Percentiles rank a stretch among this genome's conserved stretches.
Conservation (phyloP, 2,329 filamentous ascomycete genomes). For the Didymella lethalis region DNA sequence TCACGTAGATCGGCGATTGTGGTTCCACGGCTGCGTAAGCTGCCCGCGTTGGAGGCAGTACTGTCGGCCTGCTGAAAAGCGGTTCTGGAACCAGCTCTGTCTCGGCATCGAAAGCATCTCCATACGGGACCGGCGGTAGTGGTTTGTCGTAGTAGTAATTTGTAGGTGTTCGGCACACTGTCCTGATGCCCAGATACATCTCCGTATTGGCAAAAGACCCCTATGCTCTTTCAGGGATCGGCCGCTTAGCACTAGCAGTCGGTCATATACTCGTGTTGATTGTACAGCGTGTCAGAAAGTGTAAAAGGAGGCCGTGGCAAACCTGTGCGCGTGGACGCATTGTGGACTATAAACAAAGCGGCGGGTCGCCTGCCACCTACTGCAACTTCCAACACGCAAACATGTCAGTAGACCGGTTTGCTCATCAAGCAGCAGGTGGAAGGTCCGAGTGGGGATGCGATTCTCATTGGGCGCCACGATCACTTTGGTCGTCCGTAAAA, state of each 20-base stretch:
- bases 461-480: conserved; percentile 30
- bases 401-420: conserved; percentile 29
- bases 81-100: conserved; percentile 36
- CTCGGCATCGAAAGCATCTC: conserved; percentile 20
- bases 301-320: conserved; percentile 25
- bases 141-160: conserved; percentile 26
- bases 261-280: conserved; percentile 15
- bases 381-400: conserved; percentile 22
- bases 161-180: conserved; percentile 12
- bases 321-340: conserved; percentile 26
- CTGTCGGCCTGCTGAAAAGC: conserved; percentile 36
- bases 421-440: conserved; percentile 25
- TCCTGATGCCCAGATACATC: conserved; percentile 9
- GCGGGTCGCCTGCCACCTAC: conserved; percentile 31
- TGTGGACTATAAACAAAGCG: conserved; percentile 31
- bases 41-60: conserved; percentile 27
- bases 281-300: conserved; percentile 23
- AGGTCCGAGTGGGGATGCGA: conserved; percentile 16
- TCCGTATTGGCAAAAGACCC: conserved; percentile 2
- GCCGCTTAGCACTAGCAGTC: background rate
- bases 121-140: conserved; percentile 17
- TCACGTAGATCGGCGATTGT: conserved; percentile 25
- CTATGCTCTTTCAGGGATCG: conserved; percentile 9
- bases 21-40: conserved; percentile 35
- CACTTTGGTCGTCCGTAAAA: conserved; percentile 23